Percentiles rank a stretch among this genome's conserved stretches.
These are phyloP conservation scores for Penicillium goetzii DNA, from an alignment of 495 filamentous ascomycete genomes.

Conservation along the genomic window DNA sequence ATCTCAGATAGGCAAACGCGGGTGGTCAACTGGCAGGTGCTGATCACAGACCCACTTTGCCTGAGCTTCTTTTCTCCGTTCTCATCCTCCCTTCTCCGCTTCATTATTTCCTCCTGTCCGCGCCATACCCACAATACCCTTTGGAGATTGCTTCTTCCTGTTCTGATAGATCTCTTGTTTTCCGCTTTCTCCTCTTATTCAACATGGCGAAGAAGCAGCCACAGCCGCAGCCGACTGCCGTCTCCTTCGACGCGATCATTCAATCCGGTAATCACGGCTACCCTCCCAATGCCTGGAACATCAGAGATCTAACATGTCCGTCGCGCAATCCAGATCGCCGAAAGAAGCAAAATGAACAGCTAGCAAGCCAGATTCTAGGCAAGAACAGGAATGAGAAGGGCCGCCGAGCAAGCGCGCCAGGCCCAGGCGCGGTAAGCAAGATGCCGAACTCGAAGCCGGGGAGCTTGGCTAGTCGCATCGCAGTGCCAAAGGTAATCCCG, in stretches of 20 bases:
- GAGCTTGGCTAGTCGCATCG: conserved; percentile 75
- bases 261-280: conserved; percentile 53
- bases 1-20: neutral
- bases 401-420: conserved; percentile 61
- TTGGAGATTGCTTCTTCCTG: neutral
- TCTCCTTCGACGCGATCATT: conserved; percentile 69
- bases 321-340: conserved; percentile 57
- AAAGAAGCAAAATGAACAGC: conserved; percentile 68
- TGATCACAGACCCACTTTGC: conserved; percentile 4
- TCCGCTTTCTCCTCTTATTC: neutral
- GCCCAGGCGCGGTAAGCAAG: conserved; percentile 48
- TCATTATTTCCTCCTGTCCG: neutral
- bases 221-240: conserved; percentile 21
- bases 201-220: conserved; percentile 53
- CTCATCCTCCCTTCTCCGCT: conserved; percentile 6
- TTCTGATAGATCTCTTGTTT: conserved; percentile 6
- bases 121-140: neutral
- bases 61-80: conserved; percentile 19
- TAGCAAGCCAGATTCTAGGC: conserved; percentile 72
- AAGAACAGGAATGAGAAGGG: conserved; percentile 43
- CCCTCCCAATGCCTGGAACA: neutral
- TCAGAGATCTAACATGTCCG: conserved; percentile 15
- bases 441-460: conserved; percentile 48
- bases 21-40: neutral
- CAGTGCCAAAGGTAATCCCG: conserved; percentile 65